These are phyloP conservation scores for Phyllostachys edulis DNA, from an alignment of 176 grass and related monocot species.

Conservation along the genomic window DNA sequence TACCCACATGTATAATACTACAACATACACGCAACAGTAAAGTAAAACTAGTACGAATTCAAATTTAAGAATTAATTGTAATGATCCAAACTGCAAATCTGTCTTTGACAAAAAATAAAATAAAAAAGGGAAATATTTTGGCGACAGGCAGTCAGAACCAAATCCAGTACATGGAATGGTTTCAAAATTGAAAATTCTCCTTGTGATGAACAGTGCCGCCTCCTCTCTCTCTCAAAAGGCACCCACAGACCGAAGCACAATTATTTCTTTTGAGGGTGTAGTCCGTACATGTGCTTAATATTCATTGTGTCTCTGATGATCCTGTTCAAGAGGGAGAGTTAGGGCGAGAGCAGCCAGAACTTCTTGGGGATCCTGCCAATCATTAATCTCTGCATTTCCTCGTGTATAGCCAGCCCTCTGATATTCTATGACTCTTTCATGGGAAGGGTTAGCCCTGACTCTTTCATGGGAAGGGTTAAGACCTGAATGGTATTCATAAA, in stretches of 20 bases:
- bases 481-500: too few species aligned
- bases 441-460: too few species aligned
- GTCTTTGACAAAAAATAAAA: not conserved
- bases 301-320: conserved; percentile 22
- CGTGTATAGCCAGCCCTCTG: too few species aligned
- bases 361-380: too few species aligned
- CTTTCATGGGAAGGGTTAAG: too few species aligned
- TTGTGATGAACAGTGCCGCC: conserved; percentile 20
- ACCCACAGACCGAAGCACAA: conserved; percentile 12
- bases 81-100: not conserved
- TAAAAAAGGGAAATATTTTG: not conserved
- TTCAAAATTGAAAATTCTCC: conserved; percentile 34
- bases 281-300: conserved; percentile 39
- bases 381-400: too few species aligned
- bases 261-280: not conserved
- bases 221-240: conserved; percentile 31
- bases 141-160: conserved; percentile 32
- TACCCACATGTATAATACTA: not conserved
- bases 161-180: conserved; percentile 32
- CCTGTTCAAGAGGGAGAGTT: not conserved
- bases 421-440: too few species aligned
- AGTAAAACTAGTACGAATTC: not conserved
- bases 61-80: not conserved
- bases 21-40: not conserved
- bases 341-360: too few species aligned